Conservation (phyloP, 2,329 filamentous ascomycete genomes). For the Emericellopsis atlantica region DNA sequence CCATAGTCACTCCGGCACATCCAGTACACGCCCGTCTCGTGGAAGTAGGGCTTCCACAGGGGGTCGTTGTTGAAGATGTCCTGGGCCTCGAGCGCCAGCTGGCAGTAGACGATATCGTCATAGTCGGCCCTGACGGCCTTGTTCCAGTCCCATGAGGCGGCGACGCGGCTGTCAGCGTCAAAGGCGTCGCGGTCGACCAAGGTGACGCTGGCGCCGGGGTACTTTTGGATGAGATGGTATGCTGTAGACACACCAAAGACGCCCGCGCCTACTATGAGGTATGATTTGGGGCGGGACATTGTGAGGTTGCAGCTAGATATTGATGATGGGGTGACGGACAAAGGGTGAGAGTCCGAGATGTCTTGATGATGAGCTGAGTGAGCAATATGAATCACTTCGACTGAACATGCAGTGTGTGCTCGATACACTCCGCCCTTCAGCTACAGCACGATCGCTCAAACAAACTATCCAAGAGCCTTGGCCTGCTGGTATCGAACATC, state of each 20-base stretch:
- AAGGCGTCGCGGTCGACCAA: slow-evolving; percentile 44
- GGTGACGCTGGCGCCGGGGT: slow-evolving; percentile 36
- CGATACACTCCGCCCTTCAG: too few relatives aligned
- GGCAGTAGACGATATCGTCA: slow-evolving; percentile 48
- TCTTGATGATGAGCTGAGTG: too few relatives aligned
- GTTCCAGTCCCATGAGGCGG: slow-evolving; percentile 63
- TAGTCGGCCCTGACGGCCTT: slow-evolving; percentile 62
- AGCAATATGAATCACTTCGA: too few relatives aligned
- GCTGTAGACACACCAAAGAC: slow-evolving; percentile 55
- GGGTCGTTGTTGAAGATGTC: slow-evolving; percentile 46
- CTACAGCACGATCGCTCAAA: too few relatives aligned
- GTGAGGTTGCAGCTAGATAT: too few relatives aligned
- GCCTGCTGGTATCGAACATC: too few relatives aligned
- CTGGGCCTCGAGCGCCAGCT: slow-evolving; percentile 53
- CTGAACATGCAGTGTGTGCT: too few relatives aligned
- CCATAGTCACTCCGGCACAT: slow-evolving; percentile 38
- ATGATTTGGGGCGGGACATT: slow-evolving; percentile 14
- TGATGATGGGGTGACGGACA: too few relatives aligned
- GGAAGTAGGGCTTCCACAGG: slow-evolving; percentile 42
- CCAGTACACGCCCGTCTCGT: slow-evolving; percentile 47
- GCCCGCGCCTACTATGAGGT: slow-evolving; percentile 51
- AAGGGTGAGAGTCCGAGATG: too few relatives aligned
- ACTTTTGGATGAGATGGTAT: slow-evolving; percentile 42
- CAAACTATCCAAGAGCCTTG: too few relatives aligned
- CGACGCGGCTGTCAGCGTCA: slow-evolving; percentile 32